phyloP scores from a whole-genome alignment of 176 grass and related monocot species.

The Triticum turgidum region DNA sequence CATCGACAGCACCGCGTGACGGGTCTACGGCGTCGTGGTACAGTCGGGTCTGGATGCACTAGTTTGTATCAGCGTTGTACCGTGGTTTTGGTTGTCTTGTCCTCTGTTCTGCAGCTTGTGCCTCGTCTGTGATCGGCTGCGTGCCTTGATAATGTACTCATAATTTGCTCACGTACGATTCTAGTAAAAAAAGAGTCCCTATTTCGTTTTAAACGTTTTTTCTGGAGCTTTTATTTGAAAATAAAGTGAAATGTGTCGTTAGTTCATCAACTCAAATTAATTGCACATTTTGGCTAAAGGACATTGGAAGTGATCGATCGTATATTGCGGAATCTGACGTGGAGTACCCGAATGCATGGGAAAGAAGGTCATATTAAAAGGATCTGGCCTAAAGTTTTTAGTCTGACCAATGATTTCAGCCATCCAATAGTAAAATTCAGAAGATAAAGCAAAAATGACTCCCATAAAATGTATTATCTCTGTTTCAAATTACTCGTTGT shows the following conservation, averaged over 20 bases:
- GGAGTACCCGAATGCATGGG: too few relatives aligned
- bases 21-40: not conserved
- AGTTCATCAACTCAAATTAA: too few relatives aligned
- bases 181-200: not conserved
- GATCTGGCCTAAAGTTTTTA: too few relatives aligned
- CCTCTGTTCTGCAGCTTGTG: not conserved
- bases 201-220: not conserved
- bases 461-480: not conserved
- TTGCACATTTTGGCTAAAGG: too few relatives aligned
- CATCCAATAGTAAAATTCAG: not conserved
- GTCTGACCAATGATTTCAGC: too few relatives aligned
- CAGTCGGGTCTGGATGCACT: not conserved
- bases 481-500: too few relatives aligned
- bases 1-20: conserved; percentile 38
- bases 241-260: too few relatives aligned
- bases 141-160: not conserved
- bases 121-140: not conserved
- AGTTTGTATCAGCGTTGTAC: too few relatives aligned
- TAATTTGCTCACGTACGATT: not conserved
- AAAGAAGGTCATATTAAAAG: too few relatives aligned
- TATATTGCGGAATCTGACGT: too few relatives aligned
- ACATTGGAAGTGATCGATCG: too few relatives aligned
- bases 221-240: too few relatives aligned
- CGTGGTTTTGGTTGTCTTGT: not conserved
- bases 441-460: not conserved